Base-by-base conservation (phyloP, 106 monocot genomes). In the Allium sativum region DNA sequence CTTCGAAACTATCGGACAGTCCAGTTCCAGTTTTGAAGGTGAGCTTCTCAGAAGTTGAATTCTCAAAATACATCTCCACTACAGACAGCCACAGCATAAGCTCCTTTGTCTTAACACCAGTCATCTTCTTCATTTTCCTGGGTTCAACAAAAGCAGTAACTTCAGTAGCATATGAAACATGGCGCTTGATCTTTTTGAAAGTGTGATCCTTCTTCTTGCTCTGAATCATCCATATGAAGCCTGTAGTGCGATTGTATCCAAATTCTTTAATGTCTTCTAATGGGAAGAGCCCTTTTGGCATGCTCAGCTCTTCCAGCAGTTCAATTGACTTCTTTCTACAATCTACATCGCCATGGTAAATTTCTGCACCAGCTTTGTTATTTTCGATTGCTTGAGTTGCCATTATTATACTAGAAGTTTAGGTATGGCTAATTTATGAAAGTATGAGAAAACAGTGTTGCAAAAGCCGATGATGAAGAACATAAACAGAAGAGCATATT, bases 71-170 rank as follows among this genome's bases (percentile, higher is more conserved):
- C 44, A 57, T 45, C 21, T 68, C 57, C 4, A 57, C 68, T 3
- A 68, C 57, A 4, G 57, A 47, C n/a, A 48, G 56, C 68, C 57
- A 68, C 14, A 68, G 16, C 46, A 68, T 7, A 8, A 68, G 56
- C 58, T 68, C 68, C 20, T 60, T 68, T 0, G 68, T 68, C 68
- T 68, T 68, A 4, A 68, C 68, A 0, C 68, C 48, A 8, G 57
- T 58, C 56, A 68, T 45, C 58, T 68, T 68, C 68, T 58, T 68
- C 47, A 68, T 47, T 31, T 31, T 31, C 1, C 31, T 31, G 2
- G 31, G 31, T 31, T 31, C 31, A 31, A 31, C 31, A 31, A 31
- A 31, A 3, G 31, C 31, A 31, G 31, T 31, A 1, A 31, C 17
- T 48, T 19, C 40, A 15, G 18, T n/a, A n/a, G 18, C 55, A 55